Conservation (phyloP, 2,329 filamentous ascomycete genomes). For the Fusarium torulosum region DNA sequence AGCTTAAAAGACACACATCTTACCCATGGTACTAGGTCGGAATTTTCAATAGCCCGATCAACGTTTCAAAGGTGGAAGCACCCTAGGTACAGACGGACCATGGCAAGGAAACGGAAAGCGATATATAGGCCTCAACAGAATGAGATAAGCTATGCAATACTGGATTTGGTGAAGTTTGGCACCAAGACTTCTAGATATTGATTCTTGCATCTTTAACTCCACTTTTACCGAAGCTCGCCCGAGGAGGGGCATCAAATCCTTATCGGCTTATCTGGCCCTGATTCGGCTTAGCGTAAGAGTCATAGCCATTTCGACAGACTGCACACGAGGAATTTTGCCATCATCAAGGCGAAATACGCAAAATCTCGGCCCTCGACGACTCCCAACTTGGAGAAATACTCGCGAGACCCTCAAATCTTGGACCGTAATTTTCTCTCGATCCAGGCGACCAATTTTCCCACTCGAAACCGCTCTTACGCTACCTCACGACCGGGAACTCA, state of each 20-base stretch:
- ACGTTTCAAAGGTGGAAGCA: too few species aligned
- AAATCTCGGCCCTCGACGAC: slow-evolving; percentile 41
- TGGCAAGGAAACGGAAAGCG: too few species aligned
- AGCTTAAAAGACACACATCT: too few species aligned
- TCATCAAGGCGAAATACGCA: slow-evolving; percentile 53
- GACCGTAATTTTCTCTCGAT: slow-evolving; percentile 41
- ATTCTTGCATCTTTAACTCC: neutral
- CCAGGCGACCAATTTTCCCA: slow-evolving; percentile 24
- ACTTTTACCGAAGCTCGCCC: slow-evolving; percentile 47
- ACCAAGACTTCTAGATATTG: neutral
- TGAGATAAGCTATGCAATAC: too few species aligned
- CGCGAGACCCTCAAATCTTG: slow-evolving; percentile 27
- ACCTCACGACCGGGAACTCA: slow-evolving; percentile 40
- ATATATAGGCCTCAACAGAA: too few species aligned
- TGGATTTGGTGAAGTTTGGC: too few species aligned
- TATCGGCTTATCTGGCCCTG: slow-evolving; percentile 56
- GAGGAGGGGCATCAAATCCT: slow-evolving; percentile 53
- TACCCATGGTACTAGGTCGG: too few species aligned
- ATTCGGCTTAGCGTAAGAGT: slow-evolving; percentile 56
- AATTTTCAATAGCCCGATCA: too few species aligned
- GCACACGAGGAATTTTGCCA: slow-evolving; percentile 60
- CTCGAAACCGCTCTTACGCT: slow-evolving; percentile 26
- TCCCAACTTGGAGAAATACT: slow-evolving; percentile 37
- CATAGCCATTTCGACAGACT: slow-evolving; percentile 52
- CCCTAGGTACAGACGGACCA: too few species aligned